Conservation (phyloP, 1,284 basidiomycete species). For the Fomitiporia mediterranea region DNA sequence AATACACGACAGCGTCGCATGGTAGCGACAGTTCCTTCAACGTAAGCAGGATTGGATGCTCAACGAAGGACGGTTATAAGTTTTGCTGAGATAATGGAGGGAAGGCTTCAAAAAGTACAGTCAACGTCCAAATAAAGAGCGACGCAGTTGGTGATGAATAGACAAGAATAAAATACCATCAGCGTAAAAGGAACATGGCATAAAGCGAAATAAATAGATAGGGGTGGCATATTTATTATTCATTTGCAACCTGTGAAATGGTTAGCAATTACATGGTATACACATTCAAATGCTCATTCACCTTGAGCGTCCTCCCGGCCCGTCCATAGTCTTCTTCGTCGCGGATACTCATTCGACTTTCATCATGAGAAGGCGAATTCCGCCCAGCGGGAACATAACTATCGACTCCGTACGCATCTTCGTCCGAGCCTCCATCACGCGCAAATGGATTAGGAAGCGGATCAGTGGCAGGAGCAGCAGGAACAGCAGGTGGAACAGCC, state of each 20-base stretch:
- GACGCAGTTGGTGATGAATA: slow-evolving; percentile 16
- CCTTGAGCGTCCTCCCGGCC: slow-evolving; percentile 42
- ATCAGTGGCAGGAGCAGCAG: slow-evolving; percentile 9
- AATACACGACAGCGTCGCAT: no score
- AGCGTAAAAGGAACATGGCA: background rate
- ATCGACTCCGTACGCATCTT: slow-evolving; percentile 23
- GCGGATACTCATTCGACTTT: slow-evolving; percentile 29
- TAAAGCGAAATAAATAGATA: slow-evolving; percentile 1
- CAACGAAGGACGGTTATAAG: no score
- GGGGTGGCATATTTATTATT: slow-evolving; percentile 4
- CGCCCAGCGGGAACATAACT: slow-evolving; percentile 21
- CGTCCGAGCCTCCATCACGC: slow-evolving; percentile 16
- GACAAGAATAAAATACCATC: slow-evolving; percentile 18
- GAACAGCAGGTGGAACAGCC: slow-evolving; percentile 7
- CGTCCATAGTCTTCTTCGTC: slow-evolving; percentile 38
- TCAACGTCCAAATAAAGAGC: slow-evolving; percentile 5
- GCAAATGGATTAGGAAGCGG: slow-evolving; percentile 19
- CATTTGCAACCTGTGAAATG: slow-evolving; percentile 16
- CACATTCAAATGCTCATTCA: slow-evolving; percentile 26
- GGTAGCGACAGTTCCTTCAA: no score
- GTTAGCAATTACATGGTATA: background rate
- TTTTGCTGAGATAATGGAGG: background rate
- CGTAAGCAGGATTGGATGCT: no score
- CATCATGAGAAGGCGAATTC: slow-evolving; percentile 19
- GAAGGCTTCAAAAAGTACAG: slow-evolving; percentile 2